Evolutionary conservation across 2,329 filamentous ascomycete species (phyloP), one percentile per base, ranked within the genome.

Genomic region (Fusarium coffeatum): DNA sequence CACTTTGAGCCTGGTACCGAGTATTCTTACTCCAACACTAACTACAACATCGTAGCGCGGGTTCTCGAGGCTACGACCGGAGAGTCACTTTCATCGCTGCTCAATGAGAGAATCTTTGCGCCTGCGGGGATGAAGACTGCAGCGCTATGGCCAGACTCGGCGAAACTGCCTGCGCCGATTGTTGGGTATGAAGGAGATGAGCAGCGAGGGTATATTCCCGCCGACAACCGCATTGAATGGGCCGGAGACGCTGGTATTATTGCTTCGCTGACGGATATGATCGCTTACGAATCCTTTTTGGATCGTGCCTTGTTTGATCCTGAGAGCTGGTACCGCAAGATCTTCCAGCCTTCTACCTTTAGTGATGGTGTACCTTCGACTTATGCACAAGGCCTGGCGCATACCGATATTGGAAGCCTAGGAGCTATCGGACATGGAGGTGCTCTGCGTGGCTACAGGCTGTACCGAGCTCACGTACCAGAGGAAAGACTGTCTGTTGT

Each of bases 21-120:
- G 50, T 69, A 66, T 32, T 69, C 66, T 30, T 69, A 69, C 50
- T 66, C 50, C 12, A 69, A 69, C 22, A 69, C 66, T 23, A 69
- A 69, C n/a, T 69, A 56, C 42, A 69, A 69, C 25, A 66, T 69
- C 3, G 43, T 69, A 25, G 66, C 55, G 3, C 60, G 66, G 6
- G 50, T 69, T 7, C 18, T 69, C 11, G 66, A 69, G 7, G 57
- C 56, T 15, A 59, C 53, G 2, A 69, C 61, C 3, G 55, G 47
- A 9, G 55, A 69, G 22, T 62, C 66, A 1, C 62, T 69, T 6
- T 53, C 43, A 15, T 55, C 53, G 6, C 15, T 69, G 16, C 61
- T 69, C 4, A 48, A 59, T 4, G 50, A 69, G 32, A 47, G 66
- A 1, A 69, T 69, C 15, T 69, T 69, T 62, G 28, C 37, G 7